Evolutionary conservation across 257 asterid species (phyloP).

Genomic region (Solanum neorickii): DNA sequence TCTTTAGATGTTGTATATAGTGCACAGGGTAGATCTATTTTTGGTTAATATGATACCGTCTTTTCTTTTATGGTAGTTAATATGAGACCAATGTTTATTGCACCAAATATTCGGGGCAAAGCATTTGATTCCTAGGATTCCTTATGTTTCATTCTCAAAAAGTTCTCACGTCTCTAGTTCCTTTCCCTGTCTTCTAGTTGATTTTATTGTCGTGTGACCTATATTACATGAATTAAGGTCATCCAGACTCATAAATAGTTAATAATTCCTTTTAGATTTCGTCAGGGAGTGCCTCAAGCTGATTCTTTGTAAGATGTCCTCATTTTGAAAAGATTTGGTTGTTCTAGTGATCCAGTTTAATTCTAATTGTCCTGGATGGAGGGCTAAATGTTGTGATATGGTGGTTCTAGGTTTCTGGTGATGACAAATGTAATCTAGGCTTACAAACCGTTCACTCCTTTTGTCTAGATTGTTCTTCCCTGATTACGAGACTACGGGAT

Average conservation of each 20-base stretch:
- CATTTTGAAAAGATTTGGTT: conserved; percentile 79
- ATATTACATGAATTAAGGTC: neutral
- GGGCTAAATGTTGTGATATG: neutral
- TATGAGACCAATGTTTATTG: neutral
- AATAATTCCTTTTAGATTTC: conserved; percentile 42
- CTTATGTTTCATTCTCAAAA: neutral
- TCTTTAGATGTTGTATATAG: neutral
- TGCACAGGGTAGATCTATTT: neutral
- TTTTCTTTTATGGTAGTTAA: neutral
- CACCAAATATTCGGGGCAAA: neutral
- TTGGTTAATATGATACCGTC: neutral
- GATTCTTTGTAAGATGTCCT: conserved; percentile 36
- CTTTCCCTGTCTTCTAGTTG: neutral
- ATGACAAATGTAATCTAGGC: neutral
- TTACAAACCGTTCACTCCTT: neutral
- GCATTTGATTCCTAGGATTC: neutral
- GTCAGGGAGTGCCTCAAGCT: conserved; percentile 2
- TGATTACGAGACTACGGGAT: neutral
- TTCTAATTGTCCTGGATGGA: neutral
- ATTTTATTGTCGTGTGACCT: neutral
- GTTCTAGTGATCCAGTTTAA: neutral
- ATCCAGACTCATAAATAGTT: neutral
- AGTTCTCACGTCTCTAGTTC: neutral
- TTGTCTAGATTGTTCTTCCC: neutral
- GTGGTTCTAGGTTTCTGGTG: neutral